These are phyloP conservation scores for Geotrichum restrictum DNA, from an alignment of 1,139 yeast genomes.

Conservation along the genomic window DNA sequence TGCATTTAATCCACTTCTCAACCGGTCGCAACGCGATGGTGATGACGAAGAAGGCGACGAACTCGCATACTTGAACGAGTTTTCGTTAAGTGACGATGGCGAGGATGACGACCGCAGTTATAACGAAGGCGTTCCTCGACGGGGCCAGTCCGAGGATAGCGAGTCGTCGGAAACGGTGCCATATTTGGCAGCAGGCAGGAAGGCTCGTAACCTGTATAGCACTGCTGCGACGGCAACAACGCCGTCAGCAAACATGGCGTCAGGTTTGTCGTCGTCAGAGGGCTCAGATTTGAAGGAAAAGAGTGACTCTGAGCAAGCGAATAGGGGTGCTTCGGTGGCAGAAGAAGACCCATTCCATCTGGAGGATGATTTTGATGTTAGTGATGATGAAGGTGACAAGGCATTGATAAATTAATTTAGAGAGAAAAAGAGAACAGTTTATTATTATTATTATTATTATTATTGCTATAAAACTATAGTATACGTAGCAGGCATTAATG, in stretches of 20 bases:
- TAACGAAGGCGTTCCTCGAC: constrained; percentile 11
- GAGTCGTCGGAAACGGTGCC: not conserved
- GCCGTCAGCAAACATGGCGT: not conserved
- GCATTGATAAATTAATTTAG: too few relatives aligned
- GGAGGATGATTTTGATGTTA: not conserved
- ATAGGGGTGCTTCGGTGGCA: not conserved
- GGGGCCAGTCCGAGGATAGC: not conserved
- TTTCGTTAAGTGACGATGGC: constrained; percentile 21
- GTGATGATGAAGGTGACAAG: not conserved
- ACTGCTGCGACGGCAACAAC: not conserved
- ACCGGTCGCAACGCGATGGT: constrained; percentile 5
- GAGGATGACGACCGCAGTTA: constrained; percentile 14
- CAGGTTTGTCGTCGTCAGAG: not conserved
- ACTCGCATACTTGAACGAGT: constrained; percentile 23
- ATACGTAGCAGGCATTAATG: too few relatives aligned
- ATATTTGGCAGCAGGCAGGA: constrained; percentile 23
- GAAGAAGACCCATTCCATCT: not conserved
- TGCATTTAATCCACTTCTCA: constrained; percentile 23
- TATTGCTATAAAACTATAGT: too few relatives aligned
- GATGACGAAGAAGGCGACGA: constrained; percentile 23
- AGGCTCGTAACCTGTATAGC: constrained; percentile 28
- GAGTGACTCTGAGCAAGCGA: not conserved
- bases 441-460: too few relatives aligned
- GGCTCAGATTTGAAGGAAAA: not conserved
- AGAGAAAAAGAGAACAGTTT: too few relatives aligned